Conservation (phyloP, 768 basidiomycete species). For the Lactarius psammicola region DNA sequence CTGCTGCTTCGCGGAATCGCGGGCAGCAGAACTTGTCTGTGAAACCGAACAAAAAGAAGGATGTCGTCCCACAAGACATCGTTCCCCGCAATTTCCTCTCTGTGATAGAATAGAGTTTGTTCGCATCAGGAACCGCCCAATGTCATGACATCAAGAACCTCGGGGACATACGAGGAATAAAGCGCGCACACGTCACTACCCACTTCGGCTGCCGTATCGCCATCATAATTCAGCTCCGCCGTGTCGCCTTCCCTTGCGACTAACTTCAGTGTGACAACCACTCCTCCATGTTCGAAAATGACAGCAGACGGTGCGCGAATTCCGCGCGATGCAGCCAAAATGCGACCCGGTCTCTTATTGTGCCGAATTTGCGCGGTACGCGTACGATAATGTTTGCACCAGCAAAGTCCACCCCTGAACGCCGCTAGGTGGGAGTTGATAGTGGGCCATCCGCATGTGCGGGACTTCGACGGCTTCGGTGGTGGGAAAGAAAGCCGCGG, state of each 20-base stretch:
- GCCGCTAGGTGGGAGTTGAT: not conserved
- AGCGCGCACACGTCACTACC: not conserved
- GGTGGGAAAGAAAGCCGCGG: not conserved
- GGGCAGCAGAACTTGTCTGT: slow-evolving; percentile 6
- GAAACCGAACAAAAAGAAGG: not conserved
- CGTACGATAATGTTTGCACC: not conserved
- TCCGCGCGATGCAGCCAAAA: not conserved
- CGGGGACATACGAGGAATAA: slow-evolving; percentile 6
- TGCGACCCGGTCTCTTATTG: not conserved
- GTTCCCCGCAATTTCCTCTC: not conserved
- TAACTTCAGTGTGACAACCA: too few relatives aligned
- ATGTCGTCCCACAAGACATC: not conserved
- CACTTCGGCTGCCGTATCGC: not conserved
- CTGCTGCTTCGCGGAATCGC: slow-evolving; percentile 4
- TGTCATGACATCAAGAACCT: not conserved
- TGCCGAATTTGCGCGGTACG: not conserved
- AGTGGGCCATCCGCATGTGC: not conserved
- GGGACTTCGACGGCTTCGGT: not conserved
- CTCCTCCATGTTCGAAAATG: not conserved
- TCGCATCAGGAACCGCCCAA: not conserved
- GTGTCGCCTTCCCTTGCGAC: not conserved
- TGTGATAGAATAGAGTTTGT: not conserved
- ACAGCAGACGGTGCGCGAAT: not conserved
- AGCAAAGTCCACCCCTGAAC: not conserved
- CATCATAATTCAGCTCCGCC: not conserved